Evolutionary conservation across 805 yeast genomes (phyloP), one percentile per base, ranked within the genome.

Genomic region (Candida broadrunensis): DNA sequence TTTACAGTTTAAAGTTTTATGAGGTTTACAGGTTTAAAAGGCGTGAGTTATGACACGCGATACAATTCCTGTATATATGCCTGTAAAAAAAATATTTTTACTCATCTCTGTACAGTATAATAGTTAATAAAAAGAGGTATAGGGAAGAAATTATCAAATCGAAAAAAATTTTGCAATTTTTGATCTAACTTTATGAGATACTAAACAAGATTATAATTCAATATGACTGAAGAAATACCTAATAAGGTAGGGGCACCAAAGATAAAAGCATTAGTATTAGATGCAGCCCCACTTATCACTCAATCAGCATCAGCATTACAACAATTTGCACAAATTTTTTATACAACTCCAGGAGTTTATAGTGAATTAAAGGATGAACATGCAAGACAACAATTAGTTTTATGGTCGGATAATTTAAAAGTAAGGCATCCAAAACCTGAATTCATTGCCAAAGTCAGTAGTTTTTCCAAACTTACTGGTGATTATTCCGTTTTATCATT

Each of bases 201-300:
- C n/a, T n/a, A n/a, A n/a, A n/a, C n/a, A n/a, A n/a, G n/a, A n/a
- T n/a, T n/a, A n/a, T n/a, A n/a, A n/a, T n/a, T n/a, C n/a, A n/a
- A n/a, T n/a, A n/a, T n/a, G n/a, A n/a, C n/a, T n/a, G n/a, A n/a
- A n/a, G n/a, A n/a, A n/a, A n/a, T n/a, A n/a, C n/a, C n/a, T n/a
- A n/a, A n/a, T n/a, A n/a, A n/a, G n/a, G n/a, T n/a, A n/a, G 12
- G 12, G 13, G 21, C 15, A 13, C 37, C 42, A 9, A 72, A 68
- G 44, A 77, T 81, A 23, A 69, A 75, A 46, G 70, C 81, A 1
- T 70, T 95, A 42, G 86, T 88, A 25, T 73, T 93, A 49, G 99
- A 93, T 75, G 98, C 99, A 3, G 93, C 96, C 37, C 99, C 99
- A 5, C 68, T 93, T 50, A 85, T 93, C 51, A 85, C 95, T 2